Evolutionary conservation across 2,329 filamentous ascomycete genomes (phyloP).

Genomic region (Scedosporium apiospermum): DNA sequence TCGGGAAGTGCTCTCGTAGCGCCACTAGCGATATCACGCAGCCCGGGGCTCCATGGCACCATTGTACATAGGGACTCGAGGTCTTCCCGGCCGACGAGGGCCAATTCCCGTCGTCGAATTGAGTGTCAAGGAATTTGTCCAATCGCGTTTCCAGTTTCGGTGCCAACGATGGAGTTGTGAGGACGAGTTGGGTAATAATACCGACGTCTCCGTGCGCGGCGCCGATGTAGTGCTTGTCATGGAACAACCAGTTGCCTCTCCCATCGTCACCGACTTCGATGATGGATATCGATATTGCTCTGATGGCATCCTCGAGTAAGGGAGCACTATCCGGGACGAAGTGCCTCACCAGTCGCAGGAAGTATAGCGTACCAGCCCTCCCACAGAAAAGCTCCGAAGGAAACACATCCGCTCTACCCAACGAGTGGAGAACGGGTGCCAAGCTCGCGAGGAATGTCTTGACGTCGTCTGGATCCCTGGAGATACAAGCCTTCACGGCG

Average conservation of each 20-base stretch:
- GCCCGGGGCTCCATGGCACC: constrained; percentile 59
- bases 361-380: constrained; percentile 57
- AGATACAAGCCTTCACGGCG: constrained; percentile 34
- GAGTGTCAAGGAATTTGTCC: constrained; percentile 45
- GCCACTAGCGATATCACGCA: constrained; percentile 49
- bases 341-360: constrained; percentile 53
- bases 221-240: constrained; percentile 52
- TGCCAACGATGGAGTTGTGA: constrained; percentile 42
- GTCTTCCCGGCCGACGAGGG: constrained; percentile 36
- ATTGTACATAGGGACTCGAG: constrained; percentile 43
- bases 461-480: constrained; percentile 26
- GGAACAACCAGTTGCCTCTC: constrained; percentile 49
- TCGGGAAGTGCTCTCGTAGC: constrained; percentile 46
- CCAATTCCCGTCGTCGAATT: constrained; percentile 55
- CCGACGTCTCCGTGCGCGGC: constrained; percentile 60
- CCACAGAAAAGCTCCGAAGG: constrained; percentile 58
- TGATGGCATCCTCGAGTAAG: constrained; percentile 43
- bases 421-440: constrained; percentile 19
- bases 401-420: constrained; percentile 16
- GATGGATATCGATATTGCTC: constrained; percentile 49
- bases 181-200: constrained; percentile 60
- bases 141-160: constrained; percentile 42
- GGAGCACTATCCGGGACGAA: constrained; percentile 40
- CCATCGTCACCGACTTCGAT: constrained; percentile 38
- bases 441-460: constrained; percentile 30